Conservation (phyloP, 106 monocot species). For the Allium sativum region DNA sequence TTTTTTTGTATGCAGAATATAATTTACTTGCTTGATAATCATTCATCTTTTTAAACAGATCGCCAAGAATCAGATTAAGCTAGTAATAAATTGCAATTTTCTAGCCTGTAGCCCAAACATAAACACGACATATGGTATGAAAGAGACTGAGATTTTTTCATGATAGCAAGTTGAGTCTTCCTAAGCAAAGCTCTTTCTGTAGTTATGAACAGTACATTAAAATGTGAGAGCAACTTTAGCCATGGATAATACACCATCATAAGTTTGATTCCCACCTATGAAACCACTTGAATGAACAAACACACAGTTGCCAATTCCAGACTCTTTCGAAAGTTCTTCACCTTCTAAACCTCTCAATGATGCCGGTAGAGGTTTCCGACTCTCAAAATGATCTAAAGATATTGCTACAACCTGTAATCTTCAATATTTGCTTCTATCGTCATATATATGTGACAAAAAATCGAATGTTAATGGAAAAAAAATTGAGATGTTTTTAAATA, state of each 20-base stretch:
- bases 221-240: conserved; percentile 55
- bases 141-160: too few relatives aligned
- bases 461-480: neutral
- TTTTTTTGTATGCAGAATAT: too few relatives aligned
- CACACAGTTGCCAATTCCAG: conserved; percentile 72
- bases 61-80: too few relatives aligned
- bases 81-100: too few relatives aligned
- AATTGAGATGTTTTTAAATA: too few relatives aligned
- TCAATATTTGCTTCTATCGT: conserved; percentile 86
- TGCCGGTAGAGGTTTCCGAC: conserved; percentile 64
- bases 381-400: conserved; percentile 75
- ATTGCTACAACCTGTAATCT: conserved; percentile 79
- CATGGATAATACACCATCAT: conserved; percentile 78
- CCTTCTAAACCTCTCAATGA: conserved; percentile 84
- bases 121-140: too few relatives aligned
- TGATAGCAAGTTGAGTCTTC: too few relatives aligned
- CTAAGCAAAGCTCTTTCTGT: neutral
- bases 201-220: conserved; percentile 3
- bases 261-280: conserved; percentile 80
- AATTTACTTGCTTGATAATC: too few relatives aligned
- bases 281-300: conserved; percentile 98
- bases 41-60: too few relatives aligned
- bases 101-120: too few relatives aligned
- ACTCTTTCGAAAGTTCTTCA: conserved; percentile 63
- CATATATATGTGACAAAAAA: conserved; percentile 19